A percentile compares a stretch with the other conserved stretches of the same genome.
Evolutionary conservation across 176 grass and related monocot species (phyloP).

Genomic region (Oryza officinalis): DNA sequence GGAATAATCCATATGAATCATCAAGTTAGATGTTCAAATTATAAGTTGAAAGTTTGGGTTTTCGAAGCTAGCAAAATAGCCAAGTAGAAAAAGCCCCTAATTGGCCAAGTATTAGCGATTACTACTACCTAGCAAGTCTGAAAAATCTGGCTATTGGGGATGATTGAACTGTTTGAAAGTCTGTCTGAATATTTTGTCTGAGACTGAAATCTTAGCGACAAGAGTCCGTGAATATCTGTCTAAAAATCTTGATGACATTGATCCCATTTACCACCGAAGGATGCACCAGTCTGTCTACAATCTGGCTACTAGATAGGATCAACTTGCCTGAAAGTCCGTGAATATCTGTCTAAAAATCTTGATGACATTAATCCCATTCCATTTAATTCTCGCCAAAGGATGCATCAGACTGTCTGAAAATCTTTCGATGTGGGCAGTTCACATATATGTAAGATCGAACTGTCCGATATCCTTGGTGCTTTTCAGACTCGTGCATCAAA

Average conservation of each 20-base stretch:
- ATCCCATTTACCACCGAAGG: not conserved
- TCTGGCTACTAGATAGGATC: not conserved
- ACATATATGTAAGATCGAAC: not conserved
- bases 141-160: not conserved
- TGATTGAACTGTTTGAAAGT: not conserved
- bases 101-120: too few relatives aligned
- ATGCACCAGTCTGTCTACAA: not conserved
- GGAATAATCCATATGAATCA: not conserved
- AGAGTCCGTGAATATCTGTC: not conserved
- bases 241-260: too few relatives aligned
- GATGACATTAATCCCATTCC: not conserved
- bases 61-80: not conserved
- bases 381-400: not conserved
- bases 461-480: not conserved
- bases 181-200: too few relatives aligned
- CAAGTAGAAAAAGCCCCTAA: not conserved
- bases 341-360: too few relatives aligned
- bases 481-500: too few relatives aligned
- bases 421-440: too few relatives aligned
- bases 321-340: too few relatives aligned
- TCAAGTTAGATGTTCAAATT: not conserved
- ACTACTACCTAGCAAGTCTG: not conserved
- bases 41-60: not conserved
- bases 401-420: not conserved
- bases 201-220: not conserved